Evolutionary conservation across 306 rosid species (phyloP).

Genomic region (Cajanus cajan): DNA sequence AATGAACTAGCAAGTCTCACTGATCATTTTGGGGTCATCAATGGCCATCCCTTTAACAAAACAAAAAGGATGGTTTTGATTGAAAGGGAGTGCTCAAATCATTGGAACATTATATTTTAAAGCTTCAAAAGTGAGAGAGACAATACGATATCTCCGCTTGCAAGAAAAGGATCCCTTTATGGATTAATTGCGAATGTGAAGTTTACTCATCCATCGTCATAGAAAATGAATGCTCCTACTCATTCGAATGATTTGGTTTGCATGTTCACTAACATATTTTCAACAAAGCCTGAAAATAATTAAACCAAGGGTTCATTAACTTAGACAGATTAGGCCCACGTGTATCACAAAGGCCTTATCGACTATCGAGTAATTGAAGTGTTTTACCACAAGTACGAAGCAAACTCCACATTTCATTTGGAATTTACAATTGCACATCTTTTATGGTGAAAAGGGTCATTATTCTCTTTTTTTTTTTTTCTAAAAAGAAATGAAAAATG

Average conservation of each 20-base stretch:
- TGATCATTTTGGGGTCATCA: slow-evolving; percentile 38
- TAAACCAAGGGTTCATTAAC: slow-evolving; percentile 32
- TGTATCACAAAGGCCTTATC: neutral
- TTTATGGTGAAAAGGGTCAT: slow-evolving; percentile 21
- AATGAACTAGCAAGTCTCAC: slow-evolving; percentile 28
- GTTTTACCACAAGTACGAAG: neutral
- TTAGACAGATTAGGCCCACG: slow-evolving; percentile 49
- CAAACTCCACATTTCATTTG: neutral
- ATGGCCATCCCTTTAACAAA: slow-evolving; percentile 35
- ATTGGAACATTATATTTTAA: slow-evolving; percentile 65
- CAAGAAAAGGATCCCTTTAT: slow-evolving; percentile 74
- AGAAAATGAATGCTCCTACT: slow-evolving; percentile 29
- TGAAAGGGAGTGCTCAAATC: slow-evolving; percentile 57
- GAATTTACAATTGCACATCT: slow-evolving; percentile 5
- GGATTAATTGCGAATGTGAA: slow-evolving; percentile 36
- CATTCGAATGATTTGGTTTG: slow-evolving; percentile 58
- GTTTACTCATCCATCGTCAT: slow-evolving; percentile 23
- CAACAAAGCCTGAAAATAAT: slow-evolving; percentile 66
- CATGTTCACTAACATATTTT: slow-evolving; percentile 60
- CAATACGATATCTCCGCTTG: slow-evolving; percentile 46
- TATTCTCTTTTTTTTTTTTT: neutral
- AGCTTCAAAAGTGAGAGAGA: slow-evolving; percentile 34
- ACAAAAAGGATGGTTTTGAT: slow-evolving; percentile 44
- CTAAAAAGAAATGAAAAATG: neutral
- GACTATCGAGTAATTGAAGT: neutral